Evolutionary conservation across 768 basidiomycete species (phyloP), one percentile per base, ranked within the genome.

Genomic region (Boletus reticulatus): DNA sequence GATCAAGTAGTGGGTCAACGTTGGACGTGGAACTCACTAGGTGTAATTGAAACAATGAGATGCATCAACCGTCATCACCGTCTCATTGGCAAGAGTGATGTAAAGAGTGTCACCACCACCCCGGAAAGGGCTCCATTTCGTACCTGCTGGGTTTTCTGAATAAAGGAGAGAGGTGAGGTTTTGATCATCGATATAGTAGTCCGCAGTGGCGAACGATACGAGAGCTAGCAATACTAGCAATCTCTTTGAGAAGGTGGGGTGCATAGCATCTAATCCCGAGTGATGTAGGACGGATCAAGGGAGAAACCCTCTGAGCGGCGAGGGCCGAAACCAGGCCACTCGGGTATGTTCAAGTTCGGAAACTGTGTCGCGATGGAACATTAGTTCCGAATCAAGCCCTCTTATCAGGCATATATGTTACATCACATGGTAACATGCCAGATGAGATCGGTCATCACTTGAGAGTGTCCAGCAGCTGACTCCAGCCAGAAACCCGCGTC

Each of bases 131-230:
- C 50, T 44, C 62, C 62, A 57, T 50, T 52, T 55, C 2, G 49
- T 54, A 22, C 57, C 57, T 17, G 43, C 50, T 27, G 62, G 48
- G 34, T 49, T 63, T 38, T 54, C 50, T 17, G 58, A 53, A 29
- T 50, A 63, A 7, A 47, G 4, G 14, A 57, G 62, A 32, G 50
- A 50, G 13, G 62, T 56, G 16, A 16, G 37, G 37, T 60, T 60
- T 44, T 60, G 57, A n/a, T 63, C 62, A 32, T 63, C 62, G 20
- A 63, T 59, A 19, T 43, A 52, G 32, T 61, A 61, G 32, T 61
- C 55, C 42, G 55, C 61, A 27, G 29, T 55, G 20, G 43, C 48
- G 14, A 52, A 43, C 19, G 52, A 52, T 29, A 22, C 29, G 16
- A 60, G 29, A 38, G 39, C 55, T 6, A 39, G 43, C 7, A 43